These are phyloP conservation scores for Eucalyptus curtisii DNA, from an alignment of 345 rosid species.

Conservation along the genomic window DNA sequence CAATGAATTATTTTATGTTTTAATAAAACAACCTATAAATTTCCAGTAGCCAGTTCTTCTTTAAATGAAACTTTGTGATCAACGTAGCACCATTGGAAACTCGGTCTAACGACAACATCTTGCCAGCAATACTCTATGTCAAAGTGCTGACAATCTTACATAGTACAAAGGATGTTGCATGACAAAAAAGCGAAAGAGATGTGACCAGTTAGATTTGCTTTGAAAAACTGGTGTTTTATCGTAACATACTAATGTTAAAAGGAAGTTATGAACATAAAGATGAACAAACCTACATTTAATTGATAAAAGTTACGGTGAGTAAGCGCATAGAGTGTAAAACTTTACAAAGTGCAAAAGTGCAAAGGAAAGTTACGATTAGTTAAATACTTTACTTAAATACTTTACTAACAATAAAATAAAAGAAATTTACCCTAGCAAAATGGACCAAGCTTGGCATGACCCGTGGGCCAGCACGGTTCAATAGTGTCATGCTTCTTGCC, in stretches of 20 bases:
- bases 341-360: neutral
- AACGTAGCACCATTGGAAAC: neutral
- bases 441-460: neutral
- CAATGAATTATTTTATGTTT: too few species aligned
- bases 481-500: too few species aligned
- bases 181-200: neutral
- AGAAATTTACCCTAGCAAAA: neutral
- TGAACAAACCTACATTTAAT: neutral
- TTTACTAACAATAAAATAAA: too few species aligned
- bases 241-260: too few species aligned
- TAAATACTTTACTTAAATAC: too few species aligned
- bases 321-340: neutral
- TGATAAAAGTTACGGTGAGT: neutral
- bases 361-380: neutral
- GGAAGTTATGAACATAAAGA: too few species aligned
- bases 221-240: too few species aligned
- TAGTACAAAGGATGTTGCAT: neutral
- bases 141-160: neutral
- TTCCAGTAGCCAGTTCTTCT: neutral
- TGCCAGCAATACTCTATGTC: neutral
- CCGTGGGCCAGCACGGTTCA: neutral
- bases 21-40: too few species aligned
- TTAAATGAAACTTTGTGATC: neutral
- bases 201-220: too few species aligned
- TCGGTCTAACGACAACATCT: neutral